A percentile compares a stretch with the other conserved stretches of the same genome.
Evolutionary conservation across 352 stramenopile species (phyloP).

Genomic region (Plasmopara halstedii): DNA sequence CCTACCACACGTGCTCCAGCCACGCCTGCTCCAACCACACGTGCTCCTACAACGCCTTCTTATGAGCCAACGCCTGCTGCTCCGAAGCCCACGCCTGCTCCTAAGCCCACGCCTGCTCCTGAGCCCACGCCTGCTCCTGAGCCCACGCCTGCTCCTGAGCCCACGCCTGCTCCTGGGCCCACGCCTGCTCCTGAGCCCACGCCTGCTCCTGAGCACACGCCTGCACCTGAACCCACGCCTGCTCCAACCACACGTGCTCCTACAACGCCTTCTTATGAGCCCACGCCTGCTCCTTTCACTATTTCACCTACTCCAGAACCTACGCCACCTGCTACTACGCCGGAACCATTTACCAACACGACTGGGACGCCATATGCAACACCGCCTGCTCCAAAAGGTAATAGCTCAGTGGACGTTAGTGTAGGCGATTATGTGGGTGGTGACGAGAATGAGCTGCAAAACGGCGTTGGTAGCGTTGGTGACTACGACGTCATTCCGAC

Average conservation of each 20-base stretch:
- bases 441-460: no score
- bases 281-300: conserved; percentile 1
- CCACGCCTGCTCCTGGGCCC: conserved; percentile 9
- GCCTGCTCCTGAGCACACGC: conserved; percentile 10
- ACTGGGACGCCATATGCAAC: no score
- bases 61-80: conserved; percentile 6
- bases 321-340: no score
- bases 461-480: no score
- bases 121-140: not conserved
- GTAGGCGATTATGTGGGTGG: no score
- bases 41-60: conserved; percentile 5
- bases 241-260: conserved; percentile 2
- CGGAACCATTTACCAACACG: no score
- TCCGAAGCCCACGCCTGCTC: not conserved
- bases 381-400: no score
- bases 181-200: conserved; percentile 8
- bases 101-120: conserved; percentile 2
- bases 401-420: no score
- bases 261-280: conserved; percentile 3
- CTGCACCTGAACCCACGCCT: conserved; percentile 16
- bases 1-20: conserved; percentile 17
- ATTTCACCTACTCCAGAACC: conserved; percentile 2
- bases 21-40: conserved; percentile 7
- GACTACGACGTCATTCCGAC: no score
- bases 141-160: conserved; percentile 10